Base-by-base conservation (phyloP, 2,329 filamentous ascomycete species). In the Fusarium albosuccineum region DNA sequence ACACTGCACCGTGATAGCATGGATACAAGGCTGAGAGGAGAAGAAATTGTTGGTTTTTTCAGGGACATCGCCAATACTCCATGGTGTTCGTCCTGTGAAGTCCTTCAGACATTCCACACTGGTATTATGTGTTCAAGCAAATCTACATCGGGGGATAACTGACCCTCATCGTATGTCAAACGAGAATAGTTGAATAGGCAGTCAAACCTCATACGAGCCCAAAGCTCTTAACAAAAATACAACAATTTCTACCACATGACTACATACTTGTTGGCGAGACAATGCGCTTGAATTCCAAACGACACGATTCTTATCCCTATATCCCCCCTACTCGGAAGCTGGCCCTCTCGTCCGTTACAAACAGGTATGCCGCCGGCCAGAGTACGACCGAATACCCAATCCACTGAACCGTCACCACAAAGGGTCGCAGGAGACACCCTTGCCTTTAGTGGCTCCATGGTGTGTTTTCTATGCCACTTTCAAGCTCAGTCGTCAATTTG, bases 11-110 rank as follows among this genome's bases (percentile, higher is more conserved):
- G 79, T 89, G 85, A 83, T 83, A 81, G 80, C 77, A 79, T 88
- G 87, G 89, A 91, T 90, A 91, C 88, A 91, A 89, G 84, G 86
- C 85, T 56, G 81, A 86, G 89, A 91, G 88, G 78, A 92, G 91
- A 66, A 41, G 73, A 71, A 58, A 51, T 37, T 65, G 62, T 71
- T 74, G 66, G 70, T 62, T 50, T 72, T 72, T 73, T 73, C 65
- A 75, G 59, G 66, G 73, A 72, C 67, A 70, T 67, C 68, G 60
- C 67, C 60, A 44, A 52, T 64, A 48, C 45, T 45, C 59, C 48
- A 51, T 71, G 73, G 71, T 67, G 66, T 66, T 70, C 63, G 61
- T 70, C 71, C 69, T 61, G 70, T 74, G 60, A 72, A 68, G 60
- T 70, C 71, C 68, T 72, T 72, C 71, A 72, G 61, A 73, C 66